phyloP scores from a whole-genome alignment of 768 basidiomycete genomes.

The Termitomyces heimii region DNA sequence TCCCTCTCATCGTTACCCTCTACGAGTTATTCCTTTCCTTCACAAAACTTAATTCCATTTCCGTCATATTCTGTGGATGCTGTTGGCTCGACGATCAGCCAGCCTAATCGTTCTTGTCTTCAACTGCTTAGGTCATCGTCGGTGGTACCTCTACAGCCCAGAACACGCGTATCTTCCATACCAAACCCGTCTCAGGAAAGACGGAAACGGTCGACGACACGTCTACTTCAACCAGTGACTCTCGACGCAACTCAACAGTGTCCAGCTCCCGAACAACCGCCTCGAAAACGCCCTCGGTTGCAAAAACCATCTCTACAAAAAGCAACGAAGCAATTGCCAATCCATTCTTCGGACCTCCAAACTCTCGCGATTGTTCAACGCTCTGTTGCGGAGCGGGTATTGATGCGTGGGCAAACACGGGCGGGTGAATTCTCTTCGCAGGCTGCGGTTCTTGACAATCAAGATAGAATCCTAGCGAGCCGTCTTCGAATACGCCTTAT shows the following conservation, averaged over 20 bases:
- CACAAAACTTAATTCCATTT: slow-evolving; percentile 15
- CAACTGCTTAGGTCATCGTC: slow-evolving; percentile 9
- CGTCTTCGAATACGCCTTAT: slow-evolving; percentile 14
- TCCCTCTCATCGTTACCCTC: slow-evolving; percentile 4
- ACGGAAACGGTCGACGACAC: slow-evolving; percentile 11
- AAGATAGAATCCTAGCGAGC: slow-evolving; percentile 15
- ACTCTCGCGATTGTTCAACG: slow-evolving; percentile 16
- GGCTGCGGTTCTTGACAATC: slow-evolving; percentile 8
- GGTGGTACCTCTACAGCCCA: slow-evolving; percentile 1
- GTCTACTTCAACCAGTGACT: neutral
- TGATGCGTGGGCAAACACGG: slow-evolving; percentile 1
- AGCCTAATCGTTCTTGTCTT: slow-evolving; percentile 16
- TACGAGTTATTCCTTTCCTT: slow-evolving; percentile 3
- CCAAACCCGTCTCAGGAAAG: slow-evolving; percentile 7
- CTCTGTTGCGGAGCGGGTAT: slow-evolving; percentile 12
- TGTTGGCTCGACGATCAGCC: slow-evolving; percentile 12
- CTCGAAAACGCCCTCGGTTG: slow-evolving; percentile 17
- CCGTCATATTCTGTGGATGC: slow-evolving; percentile 10
- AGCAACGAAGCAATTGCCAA: neutral
- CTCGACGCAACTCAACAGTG: neutral
- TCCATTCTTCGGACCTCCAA: slow-evolving; percentile 11
- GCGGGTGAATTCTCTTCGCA: neutral
- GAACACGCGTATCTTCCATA: slow-evolving; percentile 2
- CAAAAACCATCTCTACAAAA: slow-evolving; percentile 7
- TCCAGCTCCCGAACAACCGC: slow-evolving; percentile 12